Percentiles rank a stretch among this genome's conserved stretches.
Evolutionary conservation across 768 basidiomycete species (phyloP).

Genomic region (Heimioporus sp.): DNA sequence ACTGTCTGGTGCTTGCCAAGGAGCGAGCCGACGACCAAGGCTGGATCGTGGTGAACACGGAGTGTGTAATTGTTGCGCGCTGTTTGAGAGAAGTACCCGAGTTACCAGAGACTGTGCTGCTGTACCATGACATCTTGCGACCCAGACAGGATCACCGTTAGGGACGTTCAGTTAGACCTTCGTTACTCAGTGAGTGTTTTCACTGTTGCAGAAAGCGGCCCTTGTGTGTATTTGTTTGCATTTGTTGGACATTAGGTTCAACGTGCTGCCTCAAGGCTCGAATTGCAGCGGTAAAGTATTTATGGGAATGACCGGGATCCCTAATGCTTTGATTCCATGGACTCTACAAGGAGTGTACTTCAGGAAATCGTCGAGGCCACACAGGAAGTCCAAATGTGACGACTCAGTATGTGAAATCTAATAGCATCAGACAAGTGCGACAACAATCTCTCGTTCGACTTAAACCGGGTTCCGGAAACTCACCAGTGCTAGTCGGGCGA

Average conservation of each 20-base stretch:
- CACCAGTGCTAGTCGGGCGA: background rate
- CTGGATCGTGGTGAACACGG: constrained; percentile 15
- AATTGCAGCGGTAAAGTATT: no score
- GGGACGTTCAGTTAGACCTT: no score
- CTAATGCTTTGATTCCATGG: background rate
- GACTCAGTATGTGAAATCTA: background rate
- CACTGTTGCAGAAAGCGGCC: no score
- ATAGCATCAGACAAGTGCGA: background rate
- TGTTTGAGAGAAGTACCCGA: constrained; percentile 5
- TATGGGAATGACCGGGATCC: no score
- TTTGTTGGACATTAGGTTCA: no score
- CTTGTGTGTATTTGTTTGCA: no score
- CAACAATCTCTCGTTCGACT: constrained; percentile 6
- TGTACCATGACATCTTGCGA: background rate
- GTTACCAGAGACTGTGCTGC: constrained; percentile 1
- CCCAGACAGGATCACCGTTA: background rate
- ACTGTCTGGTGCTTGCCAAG: constrained; percentile 8
- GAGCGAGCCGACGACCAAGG: constrained; percentile 7
- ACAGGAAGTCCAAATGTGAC: background rate
- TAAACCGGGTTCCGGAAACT: constrained; percentile 5
- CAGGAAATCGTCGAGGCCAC: background rate
- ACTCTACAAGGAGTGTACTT: constrained; percentile 2
- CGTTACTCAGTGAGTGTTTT: no score
- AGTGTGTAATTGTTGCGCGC: constrained; percentile 12
- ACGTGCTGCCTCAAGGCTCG: no score